These are phyloP conservation scores for Globisporangium ultimum DNA, from an alignment of 352 stramenopile genomes.

Conservation along the genomic window DNA sequence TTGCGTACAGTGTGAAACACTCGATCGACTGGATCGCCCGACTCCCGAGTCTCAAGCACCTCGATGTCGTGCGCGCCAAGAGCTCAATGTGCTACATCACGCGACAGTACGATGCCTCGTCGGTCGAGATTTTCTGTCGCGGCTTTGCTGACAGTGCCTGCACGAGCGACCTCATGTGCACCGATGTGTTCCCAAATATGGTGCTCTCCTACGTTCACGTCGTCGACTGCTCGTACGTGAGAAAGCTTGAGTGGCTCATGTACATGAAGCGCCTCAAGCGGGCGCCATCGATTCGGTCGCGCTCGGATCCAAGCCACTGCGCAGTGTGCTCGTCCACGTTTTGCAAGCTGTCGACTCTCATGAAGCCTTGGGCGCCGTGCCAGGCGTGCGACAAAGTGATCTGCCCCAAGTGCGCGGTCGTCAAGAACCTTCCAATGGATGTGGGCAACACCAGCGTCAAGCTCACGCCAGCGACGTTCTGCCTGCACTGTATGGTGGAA, in stretches of 20 bases:
- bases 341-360: not conserved
- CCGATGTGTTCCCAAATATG: not conserved
- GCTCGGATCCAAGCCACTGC: not conserved
- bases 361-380: not conserved
- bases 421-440: conserved; percentile 10
- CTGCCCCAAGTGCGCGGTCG: conserved; percentile 11
- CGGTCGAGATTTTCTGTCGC: conserved; percentile 3
- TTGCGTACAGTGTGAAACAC: conserved; percentile 2
- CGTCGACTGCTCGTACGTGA: conserved; percentile 7
- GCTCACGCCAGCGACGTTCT: conserved; percentile 8
- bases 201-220: not conserved
- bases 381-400: conserved; percentile 4
- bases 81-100: not conserved
- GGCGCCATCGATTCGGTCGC: no score
- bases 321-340: not conserved
- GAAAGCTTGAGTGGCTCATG: conserved; percentile 8
- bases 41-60: conserved; percentile 14
- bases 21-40: conserved; percentile 2
- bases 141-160: not conserved
- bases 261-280: no score
- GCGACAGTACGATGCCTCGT: not conserved
- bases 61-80: conserved; percentile 28
- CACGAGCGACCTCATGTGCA: not conserved
- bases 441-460: conserved; percentile 1
- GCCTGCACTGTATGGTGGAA: conserved; percentile 9